A percentile compares a stretch with the other conserved stretches of the same genome.
Evolutionary conservation across 2,329 filamentous ascomycete genomes (phyloP).

Genomic region (Ophiosphaerella korrae): DNA sequence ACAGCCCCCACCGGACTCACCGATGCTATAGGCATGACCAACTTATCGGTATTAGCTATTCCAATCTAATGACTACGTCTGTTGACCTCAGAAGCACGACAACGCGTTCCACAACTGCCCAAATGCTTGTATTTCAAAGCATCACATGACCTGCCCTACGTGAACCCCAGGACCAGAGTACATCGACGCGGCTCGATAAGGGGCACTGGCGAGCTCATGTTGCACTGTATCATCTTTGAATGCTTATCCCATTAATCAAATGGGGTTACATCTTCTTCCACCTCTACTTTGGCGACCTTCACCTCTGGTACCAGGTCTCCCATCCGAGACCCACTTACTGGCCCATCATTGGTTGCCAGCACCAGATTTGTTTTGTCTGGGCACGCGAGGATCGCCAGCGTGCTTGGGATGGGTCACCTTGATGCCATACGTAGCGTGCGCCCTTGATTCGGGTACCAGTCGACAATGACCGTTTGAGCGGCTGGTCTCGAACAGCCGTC

Average conservation of each 20-base stretch:
- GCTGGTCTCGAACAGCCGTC: background rate
- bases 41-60: background rate
- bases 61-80: constrained; percentile 1
- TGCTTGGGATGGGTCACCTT: background rate
- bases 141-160: constrained; percentile 28
- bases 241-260: constrained; percentile 36
- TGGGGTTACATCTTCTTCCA: constrained; percentile 38
- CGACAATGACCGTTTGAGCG: background rate
- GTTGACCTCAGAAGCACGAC: constrained; percentile 13
- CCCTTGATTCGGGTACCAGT: background rate
- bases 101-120: constrained; percentile 11
- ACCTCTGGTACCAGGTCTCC: constrained; percentile 3
- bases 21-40: background rate
- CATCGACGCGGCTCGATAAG: constrained; percentile 28
- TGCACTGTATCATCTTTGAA: constrained; percentile 27
- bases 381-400: constrained; percentile 4
- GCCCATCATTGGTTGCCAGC: background rate
- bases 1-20: background rate
- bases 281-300: constrained; percentile 23
- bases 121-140: constrained; percentile 15
- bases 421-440: too few species aligned
- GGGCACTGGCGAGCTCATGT: constrained; percentile 23
- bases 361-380: constrained; percentile 1
- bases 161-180: constrained; percentile 31
- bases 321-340: constrained; percentile 4